phyloP scores from a whole-genome alignment of 768 basidiomycete species.

The Mycena filopes region DNA sequence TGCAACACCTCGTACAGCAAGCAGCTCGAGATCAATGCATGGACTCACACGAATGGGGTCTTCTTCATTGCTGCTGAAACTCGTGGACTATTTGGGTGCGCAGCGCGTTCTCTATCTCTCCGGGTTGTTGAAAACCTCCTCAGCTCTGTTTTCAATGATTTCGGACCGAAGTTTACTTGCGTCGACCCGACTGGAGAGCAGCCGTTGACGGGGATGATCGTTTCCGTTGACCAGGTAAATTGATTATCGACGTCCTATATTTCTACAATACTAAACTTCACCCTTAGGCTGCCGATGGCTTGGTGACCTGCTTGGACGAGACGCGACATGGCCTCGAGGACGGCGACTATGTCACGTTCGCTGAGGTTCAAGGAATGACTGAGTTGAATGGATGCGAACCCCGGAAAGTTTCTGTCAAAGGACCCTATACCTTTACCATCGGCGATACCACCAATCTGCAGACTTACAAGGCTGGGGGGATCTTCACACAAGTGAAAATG shows the following conservation, averaged over 20 bases:
- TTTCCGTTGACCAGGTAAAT: conserved; percentile 85
- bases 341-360: conserved; percentile 97
- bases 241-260: conserved; percentile 15
- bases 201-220: conserved; percentile 94
- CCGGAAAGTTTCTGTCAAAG: conserved; percentile 91
- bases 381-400: conserved; percentile 93
- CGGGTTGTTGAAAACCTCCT: conserved; percentile 11
- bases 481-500: conserved; percentile 99
- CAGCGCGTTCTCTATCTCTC: conserved; percentile 30
- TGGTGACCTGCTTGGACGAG: conserved; percentile 97
- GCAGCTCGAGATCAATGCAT: conserved; percentile 95
- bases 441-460: conserved; percentile 87
- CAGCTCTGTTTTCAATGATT: conserved; percentile 96
- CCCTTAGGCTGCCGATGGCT: conserved; percentile 82
- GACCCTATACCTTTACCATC: conserved; percentile 97
- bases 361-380: conserved; percentile 94
- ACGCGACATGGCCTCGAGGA: conserved; percentile 98
- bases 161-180: conserved; percentile 93
- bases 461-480: conserved; percentile 87
- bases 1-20: conserved; percentile 81
- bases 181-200: conserved; percentile 99
- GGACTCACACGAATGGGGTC: conserved; percentile 89
- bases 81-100: conserved; percentile 92
- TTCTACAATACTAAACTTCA: not conserved
- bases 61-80: conserved; percentile 94